These are phyloP conservation scores for Hypoxylon fragiforme DNA, from an alignment of 495 filamentous ascomycete genomes.

Conservation along the genomic window DNA sequence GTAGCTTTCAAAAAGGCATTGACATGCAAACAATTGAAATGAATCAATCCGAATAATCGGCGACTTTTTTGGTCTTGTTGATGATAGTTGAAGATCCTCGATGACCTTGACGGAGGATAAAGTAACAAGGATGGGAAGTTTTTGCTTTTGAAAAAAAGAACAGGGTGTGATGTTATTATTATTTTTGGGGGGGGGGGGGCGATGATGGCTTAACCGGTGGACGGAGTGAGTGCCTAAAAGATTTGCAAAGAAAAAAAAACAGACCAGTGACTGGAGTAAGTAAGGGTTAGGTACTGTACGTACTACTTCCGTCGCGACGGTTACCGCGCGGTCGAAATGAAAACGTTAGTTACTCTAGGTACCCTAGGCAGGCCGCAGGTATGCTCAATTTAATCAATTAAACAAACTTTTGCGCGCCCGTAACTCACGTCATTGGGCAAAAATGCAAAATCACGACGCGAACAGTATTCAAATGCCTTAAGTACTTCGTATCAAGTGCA, in stretches of 20 bases:
- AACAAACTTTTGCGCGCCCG: not conserved
- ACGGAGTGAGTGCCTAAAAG: too few relatives aligned
- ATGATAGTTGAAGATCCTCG: conserved; percentile 32
- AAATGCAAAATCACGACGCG: conserved; percentile 23
- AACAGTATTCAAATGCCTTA: too few relatives aligned
- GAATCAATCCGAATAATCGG: conserved; percentile 2
- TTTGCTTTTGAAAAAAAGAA: conserved; percentile 16
- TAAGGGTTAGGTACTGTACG: conserved; percentile 6
- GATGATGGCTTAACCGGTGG: too few relatives aligned
- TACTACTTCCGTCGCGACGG: not conserved
- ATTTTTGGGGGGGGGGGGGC: conserved; percentile 5
- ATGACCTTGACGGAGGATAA: conserved; percentile 20
- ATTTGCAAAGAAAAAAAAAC: conserved; percentile 16
- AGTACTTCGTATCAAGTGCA: not conserved
- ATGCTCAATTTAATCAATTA: too few relatives aligned
- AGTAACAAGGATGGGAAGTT: conserved; percentile 23
- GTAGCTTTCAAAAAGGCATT: conserved; percentile 8
- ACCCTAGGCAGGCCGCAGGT: too few relatives aligned
- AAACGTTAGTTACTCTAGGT: too few relatives aligned
- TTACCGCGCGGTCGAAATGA: conserved; percentile 1
- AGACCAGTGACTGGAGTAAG: too few relatives aligned
- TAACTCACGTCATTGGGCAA: conserved; percentile 27
- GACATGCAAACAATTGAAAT: conserved; percentile 23
- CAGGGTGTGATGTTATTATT: conserved; percentile 34
- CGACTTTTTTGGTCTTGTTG: not conserved